phyloP scores from a whole-genome alignment of 805 yeast species.

The Cyberlindnera saturnus region DNA sequence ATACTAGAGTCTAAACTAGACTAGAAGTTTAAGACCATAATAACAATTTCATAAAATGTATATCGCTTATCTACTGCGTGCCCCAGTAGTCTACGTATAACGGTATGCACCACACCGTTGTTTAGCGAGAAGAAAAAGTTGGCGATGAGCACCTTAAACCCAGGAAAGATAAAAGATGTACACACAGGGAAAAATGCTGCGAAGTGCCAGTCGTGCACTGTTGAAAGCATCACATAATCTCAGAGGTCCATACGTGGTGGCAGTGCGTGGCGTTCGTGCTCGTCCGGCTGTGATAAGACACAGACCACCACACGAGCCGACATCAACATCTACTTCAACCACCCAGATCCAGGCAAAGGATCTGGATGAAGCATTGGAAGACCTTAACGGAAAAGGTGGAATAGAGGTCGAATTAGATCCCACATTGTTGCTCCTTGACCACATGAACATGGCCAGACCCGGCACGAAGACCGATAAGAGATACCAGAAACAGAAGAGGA shows the following conservation, averaged over 20 bases:
- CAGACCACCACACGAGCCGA: background rate
- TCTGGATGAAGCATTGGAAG: background rate
- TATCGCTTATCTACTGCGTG: too few relatives aligned
- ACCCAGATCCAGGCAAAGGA: background rate
- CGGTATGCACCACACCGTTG: background rate
- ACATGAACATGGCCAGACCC: slow-evolving; percentile 16
- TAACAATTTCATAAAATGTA: background rate
- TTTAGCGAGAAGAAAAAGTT: too few relatives aligned
- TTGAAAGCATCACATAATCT: background rate
- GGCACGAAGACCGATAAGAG: slow-evolving; percentile 18
- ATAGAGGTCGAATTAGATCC: slow-evolving; percentile 7
- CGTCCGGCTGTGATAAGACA: background rate
- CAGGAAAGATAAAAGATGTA: too few relatives aligned
- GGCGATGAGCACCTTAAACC: too few relatives aligned
- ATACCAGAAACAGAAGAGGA: slow-evolving; percentile 9
- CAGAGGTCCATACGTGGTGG: background rate
- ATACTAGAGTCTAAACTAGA: background rate
- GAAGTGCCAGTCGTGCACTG: background rate
- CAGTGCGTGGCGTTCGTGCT: background rate
- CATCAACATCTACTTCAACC: background rate
- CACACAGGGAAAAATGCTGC: background rate
- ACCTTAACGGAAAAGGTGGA: background rate
- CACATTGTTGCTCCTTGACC: slow-evolving; percentile 10
- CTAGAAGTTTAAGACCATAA: too few relatives aligned
- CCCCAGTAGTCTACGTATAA: background rate